Percentiles rank a stretch among this genome's conserved stretches.
phyloP scores from a whole-genome alignment of 2,329 filamentous ascomycete species.

The Microcera coccophila region DNA sequence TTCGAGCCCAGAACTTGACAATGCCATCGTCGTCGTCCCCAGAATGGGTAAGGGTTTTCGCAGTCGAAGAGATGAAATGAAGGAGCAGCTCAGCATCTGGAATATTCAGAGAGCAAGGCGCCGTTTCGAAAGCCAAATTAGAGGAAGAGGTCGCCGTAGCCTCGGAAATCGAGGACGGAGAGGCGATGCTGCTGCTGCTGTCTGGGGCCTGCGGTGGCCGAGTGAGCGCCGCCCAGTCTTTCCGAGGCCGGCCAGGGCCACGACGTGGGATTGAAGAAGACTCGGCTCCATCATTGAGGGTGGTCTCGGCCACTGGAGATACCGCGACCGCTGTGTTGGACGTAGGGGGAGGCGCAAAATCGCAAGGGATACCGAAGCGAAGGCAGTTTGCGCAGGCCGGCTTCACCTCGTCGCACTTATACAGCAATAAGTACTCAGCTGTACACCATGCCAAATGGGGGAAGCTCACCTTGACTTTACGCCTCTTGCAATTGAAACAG shows the following conservation, averaged over 20 bases:
- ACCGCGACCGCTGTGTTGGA: conserved; percentile 17
- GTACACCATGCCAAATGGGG: conserved; percentile 2
- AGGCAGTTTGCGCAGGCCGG: conserved; percentile 31
- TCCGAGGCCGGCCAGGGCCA: conserved; percentile 29
- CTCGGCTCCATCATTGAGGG: conserved; percentile 14
- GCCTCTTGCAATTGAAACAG: conserved; percentile 31
- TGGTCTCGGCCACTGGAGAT: conserved; percentile 1
- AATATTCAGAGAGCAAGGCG: conserved; percentile 23
- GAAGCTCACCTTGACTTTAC: conserved; percentile 29
- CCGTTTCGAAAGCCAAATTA: conserved; percentile 19
- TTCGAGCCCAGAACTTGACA: conserved; percentile 26
- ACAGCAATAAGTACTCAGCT: conserved; percentile 10
- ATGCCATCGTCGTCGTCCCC: conserved; percentile 15
- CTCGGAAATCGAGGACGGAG: conserved; percentile 18
- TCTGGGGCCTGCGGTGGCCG: conserved; percentile 10
- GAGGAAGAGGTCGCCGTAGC: conserved; percentile 21
- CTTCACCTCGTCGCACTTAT: conserved; percentile 32
- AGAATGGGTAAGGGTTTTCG: conserved; percentile 20
- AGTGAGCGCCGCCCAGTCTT: conserved; percentile 28
- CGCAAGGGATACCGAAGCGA: conserved; percentile 29
- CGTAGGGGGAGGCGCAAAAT: conserved; percentile 22
- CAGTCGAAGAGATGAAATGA: conserved; percentile 25
- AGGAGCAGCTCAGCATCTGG: conserved; percentile 30
- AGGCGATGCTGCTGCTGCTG: conserved; percentile 7
- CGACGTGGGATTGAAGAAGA: conserved; percentile 20